Base-by-base conservation (phyloP, 176 grass and related monocot genomes). In the Olyra latifolia region DNA sequence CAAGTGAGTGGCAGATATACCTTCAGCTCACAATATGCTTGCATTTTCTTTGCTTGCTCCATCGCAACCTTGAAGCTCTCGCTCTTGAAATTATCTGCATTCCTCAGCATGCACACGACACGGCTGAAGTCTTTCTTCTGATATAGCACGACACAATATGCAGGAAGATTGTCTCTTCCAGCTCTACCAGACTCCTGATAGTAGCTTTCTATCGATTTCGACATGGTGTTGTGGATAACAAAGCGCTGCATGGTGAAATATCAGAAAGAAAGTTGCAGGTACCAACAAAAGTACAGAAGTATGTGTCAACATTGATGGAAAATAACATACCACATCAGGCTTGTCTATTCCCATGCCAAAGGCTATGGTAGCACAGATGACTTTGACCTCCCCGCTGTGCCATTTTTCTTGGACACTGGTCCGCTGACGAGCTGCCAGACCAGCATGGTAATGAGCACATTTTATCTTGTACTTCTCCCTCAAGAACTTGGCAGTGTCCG, bases 321-420 rank as follows among this genome's bases (percentile, higher is more conserved):
- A 76, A 76, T 66, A 62, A 55, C 24, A 0, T 75, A 98, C 95
- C 76, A 94, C 95, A n/a, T 95, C 95, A 29, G 95, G 88, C 45
- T 98, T 98, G 76, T 98, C 92, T 13, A 98, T 98, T 29, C 95
- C 95, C 92, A 98, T 98, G 48, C 95, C 95, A 43, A 98, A 98
- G 46, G 95, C 95, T 74, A 98, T 94, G 20, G 92, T 98, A 7
- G 95, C 92, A 78, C 95, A 98, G 22, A 94, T 85, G 38, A 98
- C 95, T 65, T 87, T 76, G 66, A 85, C 69, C 69, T 98, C 92
- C 50, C 95, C 95, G 5, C 20, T 91, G 8, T 93, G 95, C 95
- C 95, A 98, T 75, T 98, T 98, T 60, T 83, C 87, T 58, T 98
- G 92, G 66, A 92, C 90, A 57, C 68, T 83, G 28, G 86, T 74